Evolutionary conservation across 1,284 basidiomycete species (phyloP).

Genomic region (Bondarzewia mesenterica): DNA sequence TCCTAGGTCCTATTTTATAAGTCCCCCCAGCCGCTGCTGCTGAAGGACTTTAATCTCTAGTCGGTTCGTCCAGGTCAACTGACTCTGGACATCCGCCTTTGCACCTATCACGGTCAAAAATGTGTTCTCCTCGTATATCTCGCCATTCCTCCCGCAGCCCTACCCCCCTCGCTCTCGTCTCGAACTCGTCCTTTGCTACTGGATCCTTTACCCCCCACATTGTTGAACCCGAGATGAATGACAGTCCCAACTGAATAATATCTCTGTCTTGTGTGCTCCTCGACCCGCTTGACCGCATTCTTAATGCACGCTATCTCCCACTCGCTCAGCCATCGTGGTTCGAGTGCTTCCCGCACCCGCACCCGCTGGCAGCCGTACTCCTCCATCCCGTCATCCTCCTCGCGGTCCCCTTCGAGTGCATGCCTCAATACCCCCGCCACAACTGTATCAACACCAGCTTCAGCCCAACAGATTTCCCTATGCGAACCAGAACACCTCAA

Average conservation of each 20-base stretch:
- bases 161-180: background rate
- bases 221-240: constrained; percentile 6
- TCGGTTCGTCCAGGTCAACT: background rate
- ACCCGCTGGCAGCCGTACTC: constrained; percentile 72
- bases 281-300: constrained; percentile 14
- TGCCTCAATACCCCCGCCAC: constrained; percentile 57
- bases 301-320: constrained; percentile 51
- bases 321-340: constrained; percentile 58
- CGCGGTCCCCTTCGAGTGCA: constrained; percentile 34
- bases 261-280: constrained; percentile 14
- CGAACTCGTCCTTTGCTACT: no score
- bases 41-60: constrained; percentile 4
- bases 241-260: constrained; percentile 12
- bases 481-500: constrained; percentile 30
- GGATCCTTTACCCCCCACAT: background rate
- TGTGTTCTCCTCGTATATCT: background rate
- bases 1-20: background rate
- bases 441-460: constrained; percentile 37
- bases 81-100: constrained; percentile 4
- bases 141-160: background rate
- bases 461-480: constrained; percentile 25
- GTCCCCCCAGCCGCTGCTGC: constrained; percentile 4
- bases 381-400: constrained; percentile 29
- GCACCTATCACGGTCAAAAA: constrained; percentile 4
- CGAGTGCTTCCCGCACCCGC: constrained; percentile 53